A percentile compares a stretch with the other conserved stretches of the same genome.
phyloP scores from a whole-genome alignment of 495 filamentous ascomycete species.

The Rhizodiscina lignyota region DNA sequence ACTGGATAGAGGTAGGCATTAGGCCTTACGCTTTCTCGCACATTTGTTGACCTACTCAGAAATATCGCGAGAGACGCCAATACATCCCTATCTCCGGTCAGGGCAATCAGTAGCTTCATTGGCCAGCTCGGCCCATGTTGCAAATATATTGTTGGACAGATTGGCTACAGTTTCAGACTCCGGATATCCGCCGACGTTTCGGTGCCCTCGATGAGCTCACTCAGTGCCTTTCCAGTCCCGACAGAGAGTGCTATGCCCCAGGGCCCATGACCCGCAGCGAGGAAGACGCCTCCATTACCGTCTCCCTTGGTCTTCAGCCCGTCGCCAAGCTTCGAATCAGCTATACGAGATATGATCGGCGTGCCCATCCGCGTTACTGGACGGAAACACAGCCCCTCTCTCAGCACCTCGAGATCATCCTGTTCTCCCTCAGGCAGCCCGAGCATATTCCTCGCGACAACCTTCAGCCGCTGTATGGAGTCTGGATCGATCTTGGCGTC shows the following conservation, averaged over 20 bases:
- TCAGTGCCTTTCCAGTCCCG: conserved; percentile 21
- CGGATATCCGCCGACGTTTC: conserved; percentile 17
- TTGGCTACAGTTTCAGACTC: conserved; percentile 12
- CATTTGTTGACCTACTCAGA: not conserved
- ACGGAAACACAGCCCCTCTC: conserved; percentile 46
- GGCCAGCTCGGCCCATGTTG: too few species aligned
- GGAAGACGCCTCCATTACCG: conserved; percentile 45
- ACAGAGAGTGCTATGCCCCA: conserved; percentile 23
- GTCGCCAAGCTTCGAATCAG: conserved; percentile 35
- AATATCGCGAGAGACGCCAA: not conserved
- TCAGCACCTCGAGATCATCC: conserved; percentile 43
- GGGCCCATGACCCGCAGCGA: conserved; percentile 50
- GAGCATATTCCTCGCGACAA: conserved; percentile 38
- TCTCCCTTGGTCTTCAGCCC: conserved; percentile 22
- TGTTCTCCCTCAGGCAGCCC: conserved; percentile 23
- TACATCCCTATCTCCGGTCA: not conserved
- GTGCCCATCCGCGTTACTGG: conserved; percentile 45
- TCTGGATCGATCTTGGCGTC: too few species aligned
- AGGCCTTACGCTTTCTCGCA: conserved; percentile 7
- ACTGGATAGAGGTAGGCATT: conserved; percentile 23
- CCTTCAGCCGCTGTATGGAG: conserved; percentile 34
- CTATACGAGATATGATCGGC: conserved; percentile 42
- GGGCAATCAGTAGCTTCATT: not conserved
- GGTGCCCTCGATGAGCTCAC: conserved; percentile 21
- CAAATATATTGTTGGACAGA: too few species aligned